Percentiles rank a stretch among this genome's conserved stretches.
These are phyloP conservation scores for Chytriomyces sp. DNA, from an alignment of 192 early-diverging fungal species.

Conservation along the genomic window DNA sequence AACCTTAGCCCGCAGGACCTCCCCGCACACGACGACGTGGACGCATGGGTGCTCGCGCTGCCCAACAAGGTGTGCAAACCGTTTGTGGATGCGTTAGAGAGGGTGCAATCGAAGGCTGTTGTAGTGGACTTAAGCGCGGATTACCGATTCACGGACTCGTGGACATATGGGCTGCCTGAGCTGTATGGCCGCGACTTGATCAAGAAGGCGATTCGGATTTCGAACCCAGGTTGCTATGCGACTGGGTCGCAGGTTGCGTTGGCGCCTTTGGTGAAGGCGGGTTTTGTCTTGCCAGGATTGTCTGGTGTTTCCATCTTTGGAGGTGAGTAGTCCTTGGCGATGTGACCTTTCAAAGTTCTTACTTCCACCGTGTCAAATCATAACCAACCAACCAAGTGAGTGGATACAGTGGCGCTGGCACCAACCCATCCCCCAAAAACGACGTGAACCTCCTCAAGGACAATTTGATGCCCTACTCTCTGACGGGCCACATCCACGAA, in stretches of 20 bases:
- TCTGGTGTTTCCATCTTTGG: slow-evolving; percentile 46
- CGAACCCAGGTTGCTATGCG: slow-evolving; percentile 99
- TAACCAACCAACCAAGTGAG: slow-evolving; percentile 89
- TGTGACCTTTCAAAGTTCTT: not conserved
- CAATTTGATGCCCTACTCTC: slow-evolving; percentile 90
- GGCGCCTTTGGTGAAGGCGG: slow-evolving; percentile 72
- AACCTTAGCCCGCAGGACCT: slow-evolving; percentile 74
- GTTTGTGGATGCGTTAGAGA: slow-evolving; percentile 79
- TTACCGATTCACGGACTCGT: slow-evolving; percentile 83
- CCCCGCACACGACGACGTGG: slow-evolving; percentile 73
- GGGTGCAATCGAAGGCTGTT: slow-evolving; percentile 57
- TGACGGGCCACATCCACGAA: slow-evolving; percentile 97
- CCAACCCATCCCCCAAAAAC: slow-evolving; percentile 95
- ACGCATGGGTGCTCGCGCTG: slow-evolving; percentile 95
- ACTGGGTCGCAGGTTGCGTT: slow-evolving; percentile 93
- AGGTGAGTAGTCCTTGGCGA: not conserved
- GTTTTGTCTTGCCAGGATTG: slow-evolving; percentile 32
- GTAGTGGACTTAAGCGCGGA: slow-evolving; percentile 92
- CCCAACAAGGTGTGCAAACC: slow-evolving; percentile 94
- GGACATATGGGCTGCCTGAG: slow-evolving; percentile 80
- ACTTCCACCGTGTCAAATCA: not conserved
- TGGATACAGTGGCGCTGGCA: slow-evolving; percentile 99
- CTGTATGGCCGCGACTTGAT: slow-evolving; percentile 65
- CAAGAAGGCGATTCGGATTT: slow-evolving; percentile 57
- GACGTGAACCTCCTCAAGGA: slow-evolving; percentile 80